Evolutionary conservation across 1,284 basidiomycete species (phyloP), one percentile per base, ranked within the genome.

Genomic region (Agaricales sp.): DNA sequence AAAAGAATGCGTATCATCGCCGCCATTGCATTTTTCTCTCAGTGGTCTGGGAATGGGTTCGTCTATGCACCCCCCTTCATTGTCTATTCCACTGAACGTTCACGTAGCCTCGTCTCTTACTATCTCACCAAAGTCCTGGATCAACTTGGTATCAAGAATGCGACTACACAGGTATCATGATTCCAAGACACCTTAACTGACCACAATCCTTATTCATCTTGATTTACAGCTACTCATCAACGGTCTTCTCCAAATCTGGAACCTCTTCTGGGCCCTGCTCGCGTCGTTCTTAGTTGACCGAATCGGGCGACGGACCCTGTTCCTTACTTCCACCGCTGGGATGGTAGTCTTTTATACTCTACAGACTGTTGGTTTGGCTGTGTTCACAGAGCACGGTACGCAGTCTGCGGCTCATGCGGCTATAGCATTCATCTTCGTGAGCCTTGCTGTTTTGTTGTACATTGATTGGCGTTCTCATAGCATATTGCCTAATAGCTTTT

Each of bases 181-280:
- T 24, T 30, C 1, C 38, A 39, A 12, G n/a, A 8, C 39, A 26
- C n/a, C 13, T 49, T 13, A 41, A 6, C 14, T 20, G 14, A 20
- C 38, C 26, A 3, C 24, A n/a, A 4, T 11, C 16, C 18, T 24
- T 14, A 12, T 14, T 45, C 20, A 18, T 22, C 39, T 22, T 24
- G 8, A 43, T 39, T 2, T 21, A 8, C 57, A 77, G 65, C 74
- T 82, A 18, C 74, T 82, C 55, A 80, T 85, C 66, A 86, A 86
- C 61, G 82, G 80, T 58, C 73, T 82, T 54, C 73, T 90, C 26
- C 79, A 85, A 59, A 82, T 87, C 54, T 87, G 82, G 81, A 87
- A 86, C 61, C 65, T 85, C 57, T 62, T 59, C 53, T 82, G 81
- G 75, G 80, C 83, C 4, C 59, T 81, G 19, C 52, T 62, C 4